These are phyloP conservation scores for Aspergillus persii DNA, from an alignment of 2,329 filamentous ascomycete species.

Conservation along the genomic window DNA sequence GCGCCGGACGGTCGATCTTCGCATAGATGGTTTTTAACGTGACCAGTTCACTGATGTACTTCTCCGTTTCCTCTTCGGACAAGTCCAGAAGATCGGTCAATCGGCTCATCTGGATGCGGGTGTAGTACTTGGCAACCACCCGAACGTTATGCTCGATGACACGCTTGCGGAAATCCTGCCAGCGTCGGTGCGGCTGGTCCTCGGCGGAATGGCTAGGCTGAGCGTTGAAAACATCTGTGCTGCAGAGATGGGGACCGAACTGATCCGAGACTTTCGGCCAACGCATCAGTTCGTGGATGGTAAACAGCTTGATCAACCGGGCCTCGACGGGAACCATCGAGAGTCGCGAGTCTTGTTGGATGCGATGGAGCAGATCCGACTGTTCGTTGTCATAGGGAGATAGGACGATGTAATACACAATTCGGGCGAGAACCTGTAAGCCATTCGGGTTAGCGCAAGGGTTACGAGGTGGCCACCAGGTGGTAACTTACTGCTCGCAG, in stretches of 20 bases:
- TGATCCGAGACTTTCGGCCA: conserved; percentile 91
- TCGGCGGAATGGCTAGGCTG: conserved; percentile 63
- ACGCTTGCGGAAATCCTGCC: conserved; percentile 93
- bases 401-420: conserved; percentile 96
- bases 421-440: conserved; percentile 81
- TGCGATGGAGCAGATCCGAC: conserved; percentile 91
- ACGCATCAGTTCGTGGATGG: conserved; percentile 93
- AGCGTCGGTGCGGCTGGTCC: conserved; percentile 78
- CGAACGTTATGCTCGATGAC: conserved; percentile 99
- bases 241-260: conserved; percentile 83
- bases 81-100: conserved; percentile 89
- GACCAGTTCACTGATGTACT: conserved; percentile 96
- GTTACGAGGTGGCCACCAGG: background rate
- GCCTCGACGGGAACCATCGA: conserved; percentile 74
- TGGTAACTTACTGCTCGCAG: conserved; percentile 69
- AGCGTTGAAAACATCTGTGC: conserved; percentile 84
- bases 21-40: conserved; percentile 98
- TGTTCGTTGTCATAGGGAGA: conserved; percentile 98
- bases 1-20: conserved; percentile 91
- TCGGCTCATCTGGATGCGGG: conserved; percentile 87
- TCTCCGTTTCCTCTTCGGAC: conserved; percentile 93
- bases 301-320: conserved; percentile 89
- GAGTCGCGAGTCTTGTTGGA: conserved; percentile 81
- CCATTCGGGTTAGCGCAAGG: conserved; percentile 7
- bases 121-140: conserved; percentile 98